A percentile compares a stretch with the other conserved stretches of the same genome.
Conservation (phyloP, 331 rosid genomes). For the Pyracantha coccinea region DNA sequence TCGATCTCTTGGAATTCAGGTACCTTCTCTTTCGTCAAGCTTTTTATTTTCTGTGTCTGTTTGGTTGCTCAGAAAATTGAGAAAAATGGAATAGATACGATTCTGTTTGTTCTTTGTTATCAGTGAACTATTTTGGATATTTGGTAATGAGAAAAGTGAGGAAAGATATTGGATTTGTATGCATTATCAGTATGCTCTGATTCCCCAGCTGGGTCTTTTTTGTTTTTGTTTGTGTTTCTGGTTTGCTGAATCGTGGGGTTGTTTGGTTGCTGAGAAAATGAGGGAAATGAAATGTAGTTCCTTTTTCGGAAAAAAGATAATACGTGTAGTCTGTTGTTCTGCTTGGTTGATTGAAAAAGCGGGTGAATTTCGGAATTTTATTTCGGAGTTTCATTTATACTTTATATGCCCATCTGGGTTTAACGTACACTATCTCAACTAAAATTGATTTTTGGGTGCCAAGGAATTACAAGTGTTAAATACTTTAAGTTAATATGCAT, state of each 20-base stretch:
- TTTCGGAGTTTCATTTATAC: not conserved
- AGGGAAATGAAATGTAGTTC: not conserved
- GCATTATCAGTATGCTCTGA: not conserved
- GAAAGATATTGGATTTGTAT: not conserved
- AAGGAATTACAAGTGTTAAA: not conserved
- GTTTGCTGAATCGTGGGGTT: not conserved
- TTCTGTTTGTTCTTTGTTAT: not conserved
- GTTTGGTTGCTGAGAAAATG: not conserved
- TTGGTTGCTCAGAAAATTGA: not conserved
- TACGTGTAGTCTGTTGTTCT: not conserved
- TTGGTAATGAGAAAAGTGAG: not conserved
- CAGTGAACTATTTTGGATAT: not conserved
- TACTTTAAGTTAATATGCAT: not conserved
- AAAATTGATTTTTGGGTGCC: not conserved
- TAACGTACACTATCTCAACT: not conserved
- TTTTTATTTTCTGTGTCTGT: not conserved
- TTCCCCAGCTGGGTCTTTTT: not conserved
- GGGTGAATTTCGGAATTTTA: not conserved
- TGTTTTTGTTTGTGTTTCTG: not conserved
- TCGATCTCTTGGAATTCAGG: constrained; percentile 51
- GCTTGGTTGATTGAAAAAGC: not conserved
- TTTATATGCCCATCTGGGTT: not conserved
- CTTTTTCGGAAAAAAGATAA: not conserved
- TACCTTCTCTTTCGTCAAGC: not conserved
- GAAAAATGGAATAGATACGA: not conserved